A percentile compares a stretch with the other conserved stretches of the same genome.
Evolutionary conservation across 345 rosid species (phyloP).

Genomic region (Pugionium cornutum): DNA sequence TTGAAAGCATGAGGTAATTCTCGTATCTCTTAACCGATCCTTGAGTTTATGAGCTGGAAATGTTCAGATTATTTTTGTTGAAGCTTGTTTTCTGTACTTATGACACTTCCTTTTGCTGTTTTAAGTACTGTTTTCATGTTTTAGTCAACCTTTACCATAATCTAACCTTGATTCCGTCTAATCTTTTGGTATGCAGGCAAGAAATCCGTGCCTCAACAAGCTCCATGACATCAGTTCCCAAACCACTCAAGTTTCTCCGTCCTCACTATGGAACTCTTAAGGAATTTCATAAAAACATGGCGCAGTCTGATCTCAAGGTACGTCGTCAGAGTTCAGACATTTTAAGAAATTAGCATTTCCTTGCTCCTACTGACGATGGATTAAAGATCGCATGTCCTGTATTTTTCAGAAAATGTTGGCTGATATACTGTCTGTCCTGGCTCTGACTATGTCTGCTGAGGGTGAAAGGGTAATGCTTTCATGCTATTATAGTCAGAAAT

Average conservation of each 20-base stretch:
- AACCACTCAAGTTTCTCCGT: constrained; percentile 95
- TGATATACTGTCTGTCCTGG: constrained; percentile 88
- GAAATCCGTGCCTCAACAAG: constrained; percentile 91
- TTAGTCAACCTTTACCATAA: neutral
- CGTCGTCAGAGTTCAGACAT: constrained; percentile 7
- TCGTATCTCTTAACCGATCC: neutral
- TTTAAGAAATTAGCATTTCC: neutral
- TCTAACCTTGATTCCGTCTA: constrained; percentile 15
- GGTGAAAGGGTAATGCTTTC: constrained; percentile 77
- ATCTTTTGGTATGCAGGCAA: constrained; percentile 51
- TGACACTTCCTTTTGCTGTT: constrained; percentile 16
- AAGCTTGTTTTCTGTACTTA: constrained; percentile 2
- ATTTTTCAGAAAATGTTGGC: constrained; percentile 76
- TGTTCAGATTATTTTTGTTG: neutral
- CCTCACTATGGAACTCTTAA: constrained; percentile 93
- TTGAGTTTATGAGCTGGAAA: constrained; percentile 12
- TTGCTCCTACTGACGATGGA: neutral
- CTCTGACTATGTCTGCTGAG: constrained; percentile 94
- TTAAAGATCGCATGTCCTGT: constrained; percentile 23
- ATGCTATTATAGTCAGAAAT: neutral
- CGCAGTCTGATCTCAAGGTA: constrained; percentile 74
- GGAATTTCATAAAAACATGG: constrained; percentile 63
- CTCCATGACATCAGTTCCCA: constrained; percentile 98
- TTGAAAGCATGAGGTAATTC: constrained; percentile 90
- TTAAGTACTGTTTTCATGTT: neutral